Evolutionary conservation across 305 asterid genomes (phyloP), one percentile per base, ranked within the genome.

Genomic region (Solanum aculeatissimum): DNA sequence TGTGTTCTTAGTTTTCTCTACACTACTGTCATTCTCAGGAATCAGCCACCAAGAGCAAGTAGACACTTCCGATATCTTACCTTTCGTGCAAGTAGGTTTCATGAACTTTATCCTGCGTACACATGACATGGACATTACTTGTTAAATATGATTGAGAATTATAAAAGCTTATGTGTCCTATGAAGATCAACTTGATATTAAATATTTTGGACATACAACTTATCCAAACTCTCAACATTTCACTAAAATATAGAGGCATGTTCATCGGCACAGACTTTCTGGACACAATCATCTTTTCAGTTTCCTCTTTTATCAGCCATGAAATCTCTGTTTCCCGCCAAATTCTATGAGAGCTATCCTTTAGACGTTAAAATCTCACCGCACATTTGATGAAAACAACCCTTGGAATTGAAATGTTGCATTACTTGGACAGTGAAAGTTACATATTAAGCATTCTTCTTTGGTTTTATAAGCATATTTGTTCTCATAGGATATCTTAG

Each of bases 21-120:
- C 29, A 38, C 4, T 0, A 49, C 43, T 83, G 72, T 57, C 70
- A 86, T 86, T 87, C 54, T 83, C 95, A 95, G 98, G 98, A 83
- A 86, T 97, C 89, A 94, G 99, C 93, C 98, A 92, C 90, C 89
- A 90, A 14, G 98, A 97, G 65, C 87, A 95, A 91, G 98, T 97
- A 81, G 97, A 94, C 87, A 91, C 97, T 70, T 86, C 97, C 25
- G 83, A 43, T 86, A 68, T 95, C 83, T 69, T 51, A 40, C 97
- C 99, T 57, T 95, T 93, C 71, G 83, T 97, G 69, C 95, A 94
- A 84, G 99, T 97, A 92, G 27, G 91, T 88, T 55, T 65, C 68
- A 40, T 49, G 57, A 42, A 55, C 68, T 77, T 51, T 35, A 45
- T 1, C 40, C 80, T 45, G 80, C 11, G 0, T 29, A 10, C 19